These are phyloP conservation scores for Alternaria panax DNA, from an alignment of 2,329 filamentous ascomycete species.

Conservation along the genomic window DNA sequence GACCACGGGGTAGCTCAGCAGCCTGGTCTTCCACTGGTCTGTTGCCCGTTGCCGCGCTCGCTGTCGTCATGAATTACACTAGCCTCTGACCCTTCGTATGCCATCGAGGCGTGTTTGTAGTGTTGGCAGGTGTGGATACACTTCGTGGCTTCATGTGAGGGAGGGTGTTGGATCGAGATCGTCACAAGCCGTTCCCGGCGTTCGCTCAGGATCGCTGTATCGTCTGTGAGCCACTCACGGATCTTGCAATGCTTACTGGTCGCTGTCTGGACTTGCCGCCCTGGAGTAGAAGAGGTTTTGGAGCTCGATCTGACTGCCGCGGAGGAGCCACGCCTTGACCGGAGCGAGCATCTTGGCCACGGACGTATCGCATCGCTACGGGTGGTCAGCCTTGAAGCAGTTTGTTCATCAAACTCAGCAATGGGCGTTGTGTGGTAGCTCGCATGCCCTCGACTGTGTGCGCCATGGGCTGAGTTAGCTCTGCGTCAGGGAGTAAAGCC, in stretches of 20 bases:
- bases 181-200: background rate
- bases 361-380: background rate
- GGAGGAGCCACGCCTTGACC: background rate
- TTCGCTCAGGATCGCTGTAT: background rate
- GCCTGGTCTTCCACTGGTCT: background rate
- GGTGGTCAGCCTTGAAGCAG: too few species aligned
- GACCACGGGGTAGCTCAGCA: background rate
- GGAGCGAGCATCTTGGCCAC: too few species aligned
- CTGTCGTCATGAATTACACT: background rate
- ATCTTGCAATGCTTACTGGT: fast-evolving
- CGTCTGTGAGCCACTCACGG: background rate
- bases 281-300: background rate
- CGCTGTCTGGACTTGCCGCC: background rate
- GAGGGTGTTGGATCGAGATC: background rate
- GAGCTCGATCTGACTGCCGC: background rate
- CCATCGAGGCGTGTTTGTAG: background rate
- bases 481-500: background rate
- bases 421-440: background rate
- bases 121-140: background rate
- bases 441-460: background rate
- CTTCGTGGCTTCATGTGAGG: background rate
- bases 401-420: background rate
- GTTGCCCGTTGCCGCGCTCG: background rate
- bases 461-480: background rate
- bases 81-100: background rate